Conservation (phyloP, 345 rosid genomes). For the Anastatica hierochuntica region DNA sequence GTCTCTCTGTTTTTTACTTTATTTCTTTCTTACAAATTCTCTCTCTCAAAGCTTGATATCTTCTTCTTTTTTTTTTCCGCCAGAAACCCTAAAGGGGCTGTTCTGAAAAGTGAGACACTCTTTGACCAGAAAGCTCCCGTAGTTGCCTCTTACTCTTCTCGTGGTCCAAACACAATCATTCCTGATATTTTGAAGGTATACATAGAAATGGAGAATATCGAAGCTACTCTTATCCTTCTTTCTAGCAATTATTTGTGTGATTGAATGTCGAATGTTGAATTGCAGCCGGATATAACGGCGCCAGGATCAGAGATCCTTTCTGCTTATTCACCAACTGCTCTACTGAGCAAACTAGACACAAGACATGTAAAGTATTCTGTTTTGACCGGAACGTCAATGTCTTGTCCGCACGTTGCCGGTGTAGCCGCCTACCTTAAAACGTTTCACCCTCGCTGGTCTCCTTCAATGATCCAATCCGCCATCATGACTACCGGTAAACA, state of each 20-base stretch:
- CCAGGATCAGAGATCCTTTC: constrained; percentile 50
- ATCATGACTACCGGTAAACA: constrained; percentile 38
- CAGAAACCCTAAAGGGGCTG: constrained; percentile 21
- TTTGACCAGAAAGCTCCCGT: constrained; percentile 24
- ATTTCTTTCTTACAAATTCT: neutral
- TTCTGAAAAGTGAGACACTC: constrained; percentile 24
- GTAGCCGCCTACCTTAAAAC: constrained; percentile 36
- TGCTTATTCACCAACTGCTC: constrained; percentile 31
- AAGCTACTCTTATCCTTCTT: neutral
- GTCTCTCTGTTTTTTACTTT: neutral
- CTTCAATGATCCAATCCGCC: constrained; percentile 37
- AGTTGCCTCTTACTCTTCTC: constrained; percentile 36
- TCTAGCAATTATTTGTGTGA: neutral
- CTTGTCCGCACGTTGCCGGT: constrained; percentile 39
- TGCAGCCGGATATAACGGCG: constrained; percentile 54
- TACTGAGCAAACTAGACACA: constrained; percentile 3
- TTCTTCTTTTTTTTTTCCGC: neutral
- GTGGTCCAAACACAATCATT: constrained; percentile 43
- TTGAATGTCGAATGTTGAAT: neutral
- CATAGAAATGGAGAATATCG: too few species aligned
- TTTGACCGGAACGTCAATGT: constrained; percentile 37
- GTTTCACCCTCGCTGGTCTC: constrained; percentile 49
- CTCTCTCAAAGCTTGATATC: neutral
- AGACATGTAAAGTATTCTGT: constrained; percentile 22
- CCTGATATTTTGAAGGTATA: constrained; percentile 41